Percentiles rank a stretch among this genome's conserved stretches.
Evolutionary conservation across 1,284 basidiomycete species (phyloP).

Genomic region (Cutaneotrichosporon sp.): DNA sequence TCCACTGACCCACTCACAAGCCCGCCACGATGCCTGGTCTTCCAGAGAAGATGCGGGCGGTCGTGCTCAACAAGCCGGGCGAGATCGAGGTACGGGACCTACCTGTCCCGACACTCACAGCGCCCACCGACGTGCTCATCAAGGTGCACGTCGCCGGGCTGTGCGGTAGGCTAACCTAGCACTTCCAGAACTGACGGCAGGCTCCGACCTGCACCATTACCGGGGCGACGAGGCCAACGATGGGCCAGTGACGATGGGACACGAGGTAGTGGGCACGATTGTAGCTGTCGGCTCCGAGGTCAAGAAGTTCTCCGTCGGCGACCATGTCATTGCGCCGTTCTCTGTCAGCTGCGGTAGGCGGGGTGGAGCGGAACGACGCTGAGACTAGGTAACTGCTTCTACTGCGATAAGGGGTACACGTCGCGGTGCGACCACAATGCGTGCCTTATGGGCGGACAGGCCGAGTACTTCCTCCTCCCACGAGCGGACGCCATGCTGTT

Average conservation of each 20-base stretch:
- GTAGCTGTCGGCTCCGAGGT: slow-evolving; percentile 66
- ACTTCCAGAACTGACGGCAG: slow-evolving; percentile 34
- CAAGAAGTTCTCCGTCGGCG: slow-evolving; percentile 62
- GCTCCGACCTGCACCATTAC: slow-evolving; percentile 69
- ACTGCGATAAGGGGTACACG: slow-evolving; percentile 69
- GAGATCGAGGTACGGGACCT: slow-evolving; percentile 30
- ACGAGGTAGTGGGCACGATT: slow-evolving; percentile 78
- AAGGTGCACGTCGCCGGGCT: slow-evolving; percentile 37
- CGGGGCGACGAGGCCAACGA: slow-evolving; percentile 59
- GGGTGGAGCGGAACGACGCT: not conserved
- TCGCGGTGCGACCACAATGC: slow-evolving; percentile 66
- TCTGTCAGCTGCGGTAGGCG: slow-evolving; percentile 73
- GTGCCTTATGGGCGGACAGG: slow-evolving; percentile 71
- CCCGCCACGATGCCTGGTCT: too few species aligned
- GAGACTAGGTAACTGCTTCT: slow-evolving; percentile 42
- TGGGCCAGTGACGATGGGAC: slow-evolving; percentile 54
- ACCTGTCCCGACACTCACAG: slow-evolving; percentile 28
- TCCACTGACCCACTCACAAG: too few species aligned
- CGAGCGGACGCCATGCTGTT: slow-evolving; percentile 48
- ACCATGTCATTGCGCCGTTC: slow-evolving; percentile 82
- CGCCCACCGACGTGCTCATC: slow-evolving; percentile 36
- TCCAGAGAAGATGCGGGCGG: slow-evolving; percentile 32
- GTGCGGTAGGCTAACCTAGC: slow-evolving; percentile 29
- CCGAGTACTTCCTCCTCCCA: slow-evolving; percentile 76
- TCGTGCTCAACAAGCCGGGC: slow-evolving; percentile 29